Evolutionary conservation across 208 protist species (phyloP), one percentile per base, ranked within the genome.

Genomic region (Trichomonas gallinae): DNA sequence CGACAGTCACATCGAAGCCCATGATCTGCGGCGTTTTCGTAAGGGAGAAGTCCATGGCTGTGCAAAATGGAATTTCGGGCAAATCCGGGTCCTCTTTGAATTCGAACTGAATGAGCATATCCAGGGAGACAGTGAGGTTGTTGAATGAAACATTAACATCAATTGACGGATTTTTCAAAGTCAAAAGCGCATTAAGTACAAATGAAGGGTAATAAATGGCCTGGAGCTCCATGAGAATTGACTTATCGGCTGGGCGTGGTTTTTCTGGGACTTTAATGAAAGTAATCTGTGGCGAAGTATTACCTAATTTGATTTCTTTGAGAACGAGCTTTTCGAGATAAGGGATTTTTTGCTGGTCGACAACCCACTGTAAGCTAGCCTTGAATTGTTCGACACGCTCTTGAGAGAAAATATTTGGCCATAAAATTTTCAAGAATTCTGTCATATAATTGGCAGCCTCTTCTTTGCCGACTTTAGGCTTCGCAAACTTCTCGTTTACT

Each of bases 201-300:
- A 93, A 93, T 34, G 87, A 51, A 38, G 87, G 87, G 46, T 93
- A 93, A 58, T 93, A 93, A 38, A 93, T 93, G 0, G 44, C 87
- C 31, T 93, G 40, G 1, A 93, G 8, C 46, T 93, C n/a, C 17
- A 93, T 34, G 8, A 93, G 11, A 58, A 93, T 17, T 0, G 87
- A 93, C 1, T 93, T 44, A 3, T 93, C 9, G 3, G 87, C 15
- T 48, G 44, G 23, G 21, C 38, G 0, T 38, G 40, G 87, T 38
- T 34, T 48, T 51, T 48, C 44, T 93, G 87, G 44, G 34, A 93
- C 9, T 38, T 17, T 40, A 51, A 93, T 38, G 6, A 38, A 23
- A 23, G 87, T 51, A 51, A 93, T 93, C 15, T 93, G 87, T 51
- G 87, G 87, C 2, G 87, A 42, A 9, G 45, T 93, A 42, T 93